A percentile compares a stretch with the other conserved stretches of the same genome.
These are phyloP conservation scores for Daedalea quercina DNA, from an alignment of 768 basidiomycete genomes.

Conservation along the genomic window DNA sequence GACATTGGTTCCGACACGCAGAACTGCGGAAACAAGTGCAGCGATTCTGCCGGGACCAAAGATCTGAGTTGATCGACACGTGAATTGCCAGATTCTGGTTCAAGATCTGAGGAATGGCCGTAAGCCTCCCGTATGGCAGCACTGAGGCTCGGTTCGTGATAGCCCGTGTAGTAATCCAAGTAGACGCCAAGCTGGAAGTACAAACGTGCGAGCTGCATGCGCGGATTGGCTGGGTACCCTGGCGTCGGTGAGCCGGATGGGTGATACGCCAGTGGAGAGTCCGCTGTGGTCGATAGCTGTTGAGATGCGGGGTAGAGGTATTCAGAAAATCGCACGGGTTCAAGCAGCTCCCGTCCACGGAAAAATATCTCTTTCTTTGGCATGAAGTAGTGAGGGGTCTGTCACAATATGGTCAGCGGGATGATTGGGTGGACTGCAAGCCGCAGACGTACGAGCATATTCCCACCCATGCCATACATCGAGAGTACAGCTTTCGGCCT, in stretches of 20 bases:
- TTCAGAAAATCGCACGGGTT: conserved; percentile 37
- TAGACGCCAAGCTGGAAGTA: conserved; percentile 53
- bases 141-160: conserved; percentile 41
- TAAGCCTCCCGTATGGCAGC: conserved; percentile 25
- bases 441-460: conserved; percentile 41
- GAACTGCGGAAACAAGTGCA: conserved; percentile 42
- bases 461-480: conserved; percentile 60
- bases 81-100: background rate
- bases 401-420: background rate
- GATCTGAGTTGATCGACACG: background rate
- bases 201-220: conserved; percentile 50
- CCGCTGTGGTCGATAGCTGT: conserved; percentile 24
- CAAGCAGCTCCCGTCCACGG: conserved; percentile 47
- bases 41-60: conserved; percentile 26
- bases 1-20: conserved; percentile 12
- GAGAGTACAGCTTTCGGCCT: conserved; percentile 49
- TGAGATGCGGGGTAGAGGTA: conserved; percentile 39
- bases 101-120: background rate
- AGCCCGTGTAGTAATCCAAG: conserved; percentile 52
- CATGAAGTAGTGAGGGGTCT: conserved; percentile 46
- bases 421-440: no score
- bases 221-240: conserved; percentile 55
- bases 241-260: conserved; percentile 39
- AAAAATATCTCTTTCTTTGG: conserved; percentile 47
- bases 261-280: conserved; percentile 43